Conservation (phyloP, 495 filamentous ascomycete genomes). For the Astrothelium subdiscretum region DNA sequence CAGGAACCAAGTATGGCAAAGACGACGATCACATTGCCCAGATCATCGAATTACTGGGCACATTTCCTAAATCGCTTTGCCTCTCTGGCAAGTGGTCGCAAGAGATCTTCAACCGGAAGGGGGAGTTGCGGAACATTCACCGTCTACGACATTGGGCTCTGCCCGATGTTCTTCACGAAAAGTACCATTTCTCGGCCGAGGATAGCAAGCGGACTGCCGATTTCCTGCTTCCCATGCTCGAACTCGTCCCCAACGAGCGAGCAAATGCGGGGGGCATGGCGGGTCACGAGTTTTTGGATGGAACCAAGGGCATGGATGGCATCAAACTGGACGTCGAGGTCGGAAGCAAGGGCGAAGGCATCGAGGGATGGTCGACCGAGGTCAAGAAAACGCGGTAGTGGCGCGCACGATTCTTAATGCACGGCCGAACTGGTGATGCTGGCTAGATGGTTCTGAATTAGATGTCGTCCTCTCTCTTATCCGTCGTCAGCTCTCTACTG, state of each 20-base stretch:
- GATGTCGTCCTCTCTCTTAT: background rate
- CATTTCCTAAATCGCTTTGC: conserved; percentile 84
- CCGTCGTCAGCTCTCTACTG: background rate
- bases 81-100: conserved; percentile 92
- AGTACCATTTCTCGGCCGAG: conserved; percentile 82
- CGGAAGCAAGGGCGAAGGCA: conserved; percentile 79
- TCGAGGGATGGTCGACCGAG: conserved; percentile 90
- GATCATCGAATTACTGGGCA: conserved; percentile 93
- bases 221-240: conserved; percentile 87
- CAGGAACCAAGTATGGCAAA: conserved; percentile 98
- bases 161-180: conserved; percentile 85
- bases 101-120: conserved; percentile 97
- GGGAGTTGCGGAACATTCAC: conserved; percentile 96
- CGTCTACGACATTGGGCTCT: conserved; percentile 93
- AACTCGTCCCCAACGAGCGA: conserved; percentile 70
- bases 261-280: conserved; percentile 97
- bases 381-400: conserved; percentile 53
- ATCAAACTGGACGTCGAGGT: conserved; percentile 59
- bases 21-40: conserved; percentile 99
- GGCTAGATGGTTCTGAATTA: background rate
- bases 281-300: conserved; percentile 65
- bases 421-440: background rate
- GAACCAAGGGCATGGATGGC: conserved; percentile 76
- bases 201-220: conserved; percentile 69
- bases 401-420: background rate